A percentile compares a stretch with the other conserved stretches of the same genome.
Evolutionary conservation across 2,329 filamentous ascomycete genomes (phyloP).

Genomic region (Botrytis byssoidea): DNA sequence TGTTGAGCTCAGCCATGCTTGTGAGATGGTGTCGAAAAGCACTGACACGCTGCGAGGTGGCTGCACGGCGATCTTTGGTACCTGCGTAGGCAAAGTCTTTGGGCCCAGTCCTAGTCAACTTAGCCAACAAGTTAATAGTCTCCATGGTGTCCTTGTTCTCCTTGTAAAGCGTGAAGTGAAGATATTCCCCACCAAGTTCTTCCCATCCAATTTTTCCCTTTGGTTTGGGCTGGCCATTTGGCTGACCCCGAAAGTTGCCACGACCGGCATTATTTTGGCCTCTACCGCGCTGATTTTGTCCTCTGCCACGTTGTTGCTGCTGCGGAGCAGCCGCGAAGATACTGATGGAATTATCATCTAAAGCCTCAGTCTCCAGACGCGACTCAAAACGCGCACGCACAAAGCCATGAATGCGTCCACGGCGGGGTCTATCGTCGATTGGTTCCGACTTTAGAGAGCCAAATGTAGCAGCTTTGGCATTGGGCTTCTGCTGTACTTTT

Average conservation of each 20-base stretch:
- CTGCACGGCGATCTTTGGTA: constrained; percentile 69
- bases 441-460: constrained; percentile 51
- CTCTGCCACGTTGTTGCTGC: constrained; percentile 26
- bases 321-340: constrained; percentile 49
- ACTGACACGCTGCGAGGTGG: constrained; percentile 66
- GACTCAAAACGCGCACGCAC: constrained; percentile 63
- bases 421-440: constrained; percentile 59
- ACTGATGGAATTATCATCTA: constrained; percentile 56
- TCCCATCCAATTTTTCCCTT: constrained; percentile 56
- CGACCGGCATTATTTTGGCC: constrained; percentile 25
- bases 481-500: constrained; percentile 52
- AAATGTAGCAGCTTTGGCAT: constrained; percentile 55
- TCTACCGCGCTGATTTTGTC: constrained; percentile 5
- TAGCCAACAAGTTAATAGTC: constrained; percentile 59
- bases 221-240: constrained; percentile 28
- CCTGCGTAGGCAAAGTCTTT: constrained; percentile 67
- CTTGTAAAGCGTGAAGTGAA: constrained; percentile 75
- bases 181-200: constrained; percentile 64
- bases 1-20: constrained; percentile 64
- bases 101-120: constrained; percentile 55
- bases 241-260: constrained; percentile 22
- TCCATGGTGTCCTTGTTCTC: constrained; percentile 69
- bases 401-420: constrained; percentile 57
- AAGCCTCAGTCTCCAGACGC: constrained; percentile 60
- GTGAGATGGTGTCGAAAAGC: constrained; percentile 59